These are phyloP conservation scores for Thermomyces lanuginosus DNA, from an alignment of 2,329 filamentous ascomycete genomes.

Conservation along the genomic window DNA sequence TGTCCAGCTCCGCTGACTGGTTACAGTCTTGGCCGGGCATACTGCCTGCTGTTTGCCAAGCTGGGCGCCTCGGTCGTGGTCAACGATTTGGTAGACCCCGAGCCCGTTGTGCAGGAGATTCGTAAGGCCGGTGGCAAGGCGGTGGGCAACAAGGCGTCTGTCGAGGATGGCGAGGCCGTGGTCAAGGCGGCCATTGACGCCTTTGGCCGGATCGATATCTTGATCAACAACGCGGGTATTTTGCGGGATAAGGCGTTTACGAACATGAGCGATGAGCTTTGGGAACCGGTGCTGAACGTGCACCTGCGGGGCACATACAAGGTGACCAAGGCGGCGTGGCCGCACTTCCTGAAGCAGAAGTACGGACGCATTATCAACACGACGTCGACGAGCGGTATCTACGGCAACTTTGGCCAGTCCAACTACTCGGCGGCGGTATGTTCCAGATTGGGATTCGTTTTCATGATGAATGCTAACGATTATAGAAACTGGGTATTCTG, in stretches of 20 bases:
- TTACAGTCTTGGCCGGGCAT: constrained; percentile 66
- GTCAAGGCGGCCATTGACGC: constrained; percentile 87
- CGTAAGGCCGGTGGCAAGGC: constrained; percentile 77
- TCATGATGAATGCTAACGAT: too few species aligned
- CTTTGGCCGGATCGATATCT: constrained; percentile 82
- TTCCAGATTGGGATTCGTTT: constrained; percentile 10
- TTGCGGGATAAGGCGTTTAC: constrained; percentile 92
- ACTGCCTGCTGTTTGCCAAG: constrained; percentile 75
- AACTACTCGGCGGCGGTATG: constrained; percentile 84
- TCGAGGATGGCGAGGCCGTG: constrained; percentile 78
- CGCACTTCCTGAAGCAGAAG: constrained; percentile 95
- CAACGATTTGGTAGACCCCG: constrained; percentile 88
- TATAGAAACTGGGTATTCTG: constrained; percentile 73
- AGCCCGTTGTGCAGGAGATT: constrained; percentile 82
- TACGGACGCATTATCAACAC: constrained; percentile 96
- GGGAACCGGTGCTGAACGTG: constrained; percentile 82
- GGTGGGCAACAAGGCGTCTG: constrained; percentile 80
- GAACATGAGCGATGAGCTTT: constrained; percentile 92
- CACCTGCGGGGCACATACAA: constrained; percentile 93
- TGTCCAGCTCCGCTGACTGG: constrained; percentile 11
- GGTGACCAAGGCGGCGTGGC: constrained; percentile 93
- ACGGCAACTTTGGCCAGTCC: constrained; percentile 96
- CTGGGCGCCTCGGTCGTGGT: constrained; percentile 74
- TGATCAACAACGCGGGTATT: constrained; percentile 97
- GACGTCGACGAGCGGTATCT: constrained; percentile 90